Conservation (phyloP, 495 filamentous ascomycete genomes). For the Bombardia bombarda region DNA sequence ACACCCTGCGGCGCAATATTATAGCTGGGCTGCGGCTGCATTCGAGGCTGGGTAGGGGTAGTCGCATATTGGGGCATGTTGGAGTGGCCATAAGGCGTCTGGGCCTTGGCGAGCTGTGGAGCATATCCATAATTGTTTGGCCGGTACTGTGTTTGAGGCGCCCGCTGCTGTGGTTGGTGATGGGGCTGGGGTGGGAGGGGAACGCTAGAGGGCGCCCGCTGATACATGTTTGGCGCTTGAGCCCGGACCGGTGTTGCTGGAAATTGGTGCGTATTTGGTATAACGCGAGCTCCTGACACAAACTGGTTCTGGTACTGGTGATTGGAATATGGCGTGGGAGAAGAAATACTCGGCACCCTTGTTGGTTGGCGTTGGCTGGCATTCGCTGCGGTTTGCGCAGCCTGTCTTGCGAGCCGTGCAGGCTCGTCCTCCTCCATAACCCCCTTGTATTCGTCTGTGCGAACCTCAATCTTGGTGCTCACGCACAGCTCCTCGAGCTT, state of each 20-base stretch:
- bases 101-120: conserved; percentile 27
- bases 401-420: conserved; percentile 25
- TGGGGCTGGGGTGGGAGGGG: conserved; percentile 25
- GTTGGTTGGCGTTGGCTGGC: conserved; percentile 29
- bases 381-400: conserved; percentile 25
- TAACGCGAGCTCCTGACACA: conserved; percentile 27
- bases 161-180: conserved; percentile 18
- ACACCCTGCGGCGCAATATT: conserved; percentile 19
- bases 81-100: conserved; percentile 30
- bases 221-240: conserved; percentile 26
- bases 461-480: conserved; percentile 70
- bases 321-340: conserved; percentile 19
- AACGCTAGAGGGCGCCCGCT: conserved; percentile 20
- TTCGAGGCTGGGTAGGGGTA: conserved; percentile 29
- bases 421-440: conserved; percentile 82
- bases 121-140: conserved; percentile 23
- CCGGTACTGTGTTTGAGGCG: conserved; percentile 26
- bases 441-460: conserved; percentile 63
- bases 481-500: conserved; percentile 74
- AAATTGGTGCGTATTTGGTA: conserved; percentile 33
- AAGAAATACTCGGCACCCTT: conserved; percentile 31
- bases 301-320: conserved; percentile 31
- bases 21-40: conserved; percentile 20
- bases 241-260: conserved; percentile 34
- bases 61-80: conserved; percentile 28